Conservation (phyloP, 2,329 filamentous ascomycete species). For the Microdochium paspali region DNA sequence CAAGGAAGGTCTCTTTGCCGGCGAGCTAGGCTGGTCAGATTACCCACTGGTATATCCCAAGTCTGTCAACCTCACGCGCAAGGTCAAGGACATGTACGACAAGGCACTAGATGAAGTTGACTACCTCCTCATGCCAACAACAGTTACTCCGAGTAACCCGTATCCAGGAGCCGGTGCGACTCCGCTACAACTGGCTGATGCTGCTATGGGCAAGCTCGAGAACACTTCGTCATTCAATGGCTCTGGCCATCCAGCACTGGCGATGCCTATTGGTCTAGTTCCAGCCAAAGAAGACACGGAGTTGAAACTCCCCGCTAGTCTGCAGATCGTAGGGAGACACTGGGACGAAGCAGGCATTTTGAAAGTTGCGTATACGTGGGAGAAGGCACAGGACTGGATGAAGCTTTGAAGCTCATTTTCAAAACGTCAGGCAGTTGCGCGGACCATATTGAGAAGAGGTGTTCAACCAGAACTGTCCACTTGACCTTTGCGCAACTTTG, state of each 20-base stretch:
- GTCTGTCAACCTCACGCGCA: neutral
- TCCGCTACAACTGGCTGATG: conserved; percentile 7
- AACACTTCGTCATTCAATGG: conserved; percentile 14
- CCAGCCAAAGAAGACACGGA: conserved; percentile 14
- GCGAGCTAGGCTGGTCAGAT: neutral
- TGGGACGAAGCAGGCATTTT: conserved; percentile 15
- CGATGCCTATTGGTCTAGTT: conserved; percentile 16
- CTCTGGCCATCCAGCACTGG: conserved; percentile 18
- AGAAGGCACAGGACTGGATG: conserved; percentile 16
- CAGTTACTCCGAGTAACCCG: conserved; percentile 9
- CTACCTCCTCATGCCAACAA: conserved; percentile 18
- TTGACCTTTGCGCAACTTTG: too few species aligned
- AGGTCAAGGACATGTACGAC: conserved; percentile 14
- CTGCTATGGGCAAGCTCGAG: conserved; percentile 9
- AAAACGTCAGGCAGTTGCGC: too few species aligned
- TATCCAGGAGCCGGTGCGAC: conserved; percentile 5
- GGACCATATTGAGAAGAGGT: too few species aligned
- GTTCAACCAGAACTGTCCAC: too few species aligned
- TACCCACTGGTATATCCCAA: neutral
- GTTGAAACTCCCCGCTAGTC: conserved; percentile 13
- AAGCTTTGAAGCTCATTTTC: neutral
- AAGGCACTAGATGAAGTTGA: conserved; percentile 12
- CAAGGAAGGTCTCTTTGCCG: conserved; percentile 1
- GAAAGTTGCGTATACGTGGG: conserved; percentile 17
- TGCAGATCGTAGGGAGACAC: conserved; percentile 18